A percentile compares a stretch with the other conserved stretches of the same genome.
Evolutionary conservation across 805 yeast species (phyloP).

Genomic region (Candida wancherniae): DNA sequence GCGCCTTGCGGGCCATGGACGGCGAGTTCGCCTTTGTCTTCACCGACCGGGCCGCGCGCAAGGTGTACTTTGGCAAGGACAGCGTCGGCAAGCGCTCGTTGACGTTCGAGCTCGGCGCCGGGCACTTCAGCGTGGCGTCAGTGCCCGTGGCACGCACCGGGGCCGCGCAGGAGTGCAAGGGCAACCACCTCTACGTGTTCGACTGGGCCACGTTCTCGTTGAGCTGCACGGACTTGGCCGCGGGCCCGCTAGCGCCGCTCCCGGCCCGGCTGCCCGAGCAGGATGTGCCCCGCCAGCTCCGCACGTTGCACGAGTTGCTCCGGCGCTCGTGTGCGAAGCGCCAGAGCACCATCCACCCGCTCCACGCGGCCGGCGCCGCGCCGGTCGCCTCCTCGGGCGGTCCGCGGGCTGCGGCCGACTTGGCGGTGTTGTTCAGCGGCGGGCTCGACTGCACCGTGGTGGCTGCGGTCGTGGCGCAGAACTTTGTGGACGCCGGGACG

Average conservation of each 20-base stretch:
- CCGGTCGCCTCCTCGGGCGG: constrained; percentile 19
- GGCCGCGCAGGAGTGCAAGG: constrained; percentile 50
- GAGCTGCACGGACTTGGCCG: background rate
- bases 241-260: background rate
- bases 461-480: constrained; percentile 45
- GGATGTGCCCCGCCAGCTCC: no score
- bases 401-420: no score
- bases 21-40: constrained; percentile 83
- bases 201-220: constrained; percentile 19
- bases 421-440: constrained; percentile 79
- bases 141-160: constrained; percentile 15
- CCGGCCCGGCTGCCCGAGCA: background rate
- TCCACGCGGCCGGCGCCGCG: constrained; percentile 26
- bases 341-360: constrained; percentile 57
- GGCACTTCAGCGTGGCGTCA: constrained; percentile 40
- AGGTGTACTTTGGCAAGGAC: constrained; percentile 79
- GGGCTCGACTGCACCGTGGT: constrained; percentile 90
- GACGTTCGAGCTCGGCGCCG: constrained; percentile 33
- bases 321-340: constrained; percentile 43
- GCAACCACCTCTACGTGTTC: constrained; percentile 46
- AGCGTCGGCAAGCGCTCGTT: constrained; percentile 76
- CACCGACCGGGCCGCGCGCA: constrained; percentile 35
- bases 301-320: constrained; percentile 22
- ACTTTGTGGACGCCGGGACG: constrained; percentile 14
- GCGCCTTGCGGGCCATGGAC: constrained; percentile 41